Percentiles rank a stretch among this genome's conserved stretches.
These are phyloP conservation scores for Plasmopara viticola DNA, from an alignment of 352 stramenopile genomes.

Conservation along the genomic window DNA sequence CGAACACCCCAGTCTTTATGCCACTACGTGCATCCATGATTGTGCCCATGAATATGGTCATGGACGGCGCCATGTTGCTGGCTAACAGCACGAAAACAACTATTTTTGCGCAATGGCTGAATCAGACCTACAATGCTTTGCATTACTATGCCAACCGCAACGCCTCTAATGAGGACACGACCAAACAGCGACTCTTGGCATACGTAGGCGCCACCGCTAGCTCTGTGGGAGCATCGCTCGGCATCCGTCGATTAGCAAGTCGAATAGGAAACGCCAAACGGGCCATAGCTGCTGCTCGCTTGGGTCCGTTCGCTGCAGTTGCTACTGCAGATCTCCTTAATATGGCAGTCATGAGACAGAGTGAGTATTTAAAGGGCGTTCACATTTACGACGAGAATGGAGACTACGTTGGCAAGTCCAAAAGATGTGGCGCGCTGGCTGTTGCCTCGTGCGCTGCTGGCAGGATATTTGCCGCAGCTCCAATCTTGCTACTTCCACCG, in stretches of 20 bases:
- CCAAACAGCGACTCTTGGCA: conserved; percentile 51
- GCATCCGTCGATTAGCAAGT: conserved; percentile 50
- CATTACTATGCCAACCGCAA: conserved; percentile 89
- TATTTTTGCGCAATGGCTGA: conserved; percentile 79
- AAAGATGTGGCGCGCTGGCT: conserved; percentile 59
- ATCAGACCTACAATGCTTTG: conserved; percentile 87
- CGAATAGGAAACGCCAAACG: conserved; percentile 38
- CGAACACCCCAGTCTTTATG: conserved; percentile 48
- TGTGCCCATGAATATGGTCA: conserved; percentile 86
- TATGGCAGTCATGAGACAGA: conserved; percentile 80
- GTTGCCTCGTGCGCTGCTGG: conserved; percentile 70
- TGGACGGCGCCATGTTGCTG: conserved; percentile 78
- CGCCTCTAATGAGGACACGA: conserved; percentile 75
- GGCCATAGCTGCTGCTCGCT: conserved; percentile 48
- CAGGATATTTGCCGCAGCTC: conserved; percentile 72
- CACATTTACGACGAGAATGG: conserved; percentile 79
- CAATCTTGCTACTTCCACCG: conserved; percentile 73
- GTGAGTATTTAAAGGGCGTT: conserved; percentile 74
- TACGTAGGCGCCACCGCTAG: conserved; percentile 73
- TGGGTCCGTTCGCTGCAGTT: conserved; percentile 77
- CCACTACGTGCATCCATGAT: conserved; percentile 74
- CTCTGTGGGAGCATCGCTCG: conserved; percentile 67
- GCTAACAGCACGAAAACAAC: conserved; percentile 59
- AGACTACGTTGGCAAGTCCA: conserved; percentile 71
- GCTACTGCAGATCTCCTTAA: conserved; percentile 80